phyloP scores from a whole-genome alignment of 164 flowering plant species.

The Malania oleifera region DNA sequence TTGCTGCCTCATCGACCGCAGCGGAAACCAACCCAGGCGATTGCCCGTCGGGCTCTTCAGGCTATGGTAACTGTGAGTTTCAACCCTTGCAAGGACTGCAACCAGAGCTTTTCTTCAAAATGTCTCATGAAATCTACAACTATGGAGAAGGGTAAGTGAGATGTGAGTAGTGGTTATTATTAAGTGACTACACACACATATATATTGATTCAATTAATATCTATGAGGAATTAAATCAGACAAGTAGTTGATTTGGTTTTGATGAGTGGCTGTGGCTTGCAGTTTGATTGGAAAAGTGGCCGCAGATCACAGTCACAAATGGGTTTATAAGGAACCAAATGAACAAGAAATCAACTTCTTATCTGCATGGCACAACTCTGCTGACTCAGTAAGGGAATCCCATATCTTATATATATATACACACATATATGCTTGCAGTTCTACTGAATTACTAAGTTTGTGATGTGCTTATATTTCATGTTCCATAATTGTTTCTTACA shows the following conservation, averaged over 20 bases:
- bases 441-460: no score
- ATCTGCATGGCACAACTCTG: slow-evolving; percentile 88
- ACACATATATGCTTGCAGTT: neutral
- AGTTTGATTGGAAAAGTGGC: slow-evolving; percentile 97
- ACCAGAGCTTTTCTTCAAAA: slow-evolving; percentile 96
- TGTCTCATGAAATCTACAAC: slow-evolving; percentile 99
- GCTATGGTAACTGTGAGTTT: slow-evolving; percentile 43
- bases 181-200: neutral
- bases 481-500: neutral
- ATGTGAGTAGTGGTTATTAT: neutral
- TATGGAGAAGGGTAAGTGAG: slow-evolving; percentile 85
- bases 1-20: slow-evolving; percentile 59
- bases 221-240: no score
- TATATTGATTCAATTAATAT: no score
- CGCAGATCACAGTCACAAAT: slow-evolving; percentile 91
- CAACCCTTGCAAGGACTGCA: slow-evolving; percentile 74
- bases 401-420: neutral
- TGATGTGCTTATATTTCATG: no score
- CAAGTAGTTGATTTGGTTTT: neutral
- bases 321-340: slow-evolving; percentile 79
- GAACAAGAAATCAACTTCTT: slow-evolving; percentile 85
- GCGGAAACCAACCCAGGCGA: slow-evolving; percentile 41
- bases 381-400: slow-evolving; percentile 67
- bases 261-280: no score
- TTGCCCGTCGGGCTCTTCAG: slow-evolving; percentile 37